Evolutionary conservation across 331 rosid species (phyloP), one percentile per base, ranked within the genome.

Genomic region (Phaseolus coccineus): DNA sequence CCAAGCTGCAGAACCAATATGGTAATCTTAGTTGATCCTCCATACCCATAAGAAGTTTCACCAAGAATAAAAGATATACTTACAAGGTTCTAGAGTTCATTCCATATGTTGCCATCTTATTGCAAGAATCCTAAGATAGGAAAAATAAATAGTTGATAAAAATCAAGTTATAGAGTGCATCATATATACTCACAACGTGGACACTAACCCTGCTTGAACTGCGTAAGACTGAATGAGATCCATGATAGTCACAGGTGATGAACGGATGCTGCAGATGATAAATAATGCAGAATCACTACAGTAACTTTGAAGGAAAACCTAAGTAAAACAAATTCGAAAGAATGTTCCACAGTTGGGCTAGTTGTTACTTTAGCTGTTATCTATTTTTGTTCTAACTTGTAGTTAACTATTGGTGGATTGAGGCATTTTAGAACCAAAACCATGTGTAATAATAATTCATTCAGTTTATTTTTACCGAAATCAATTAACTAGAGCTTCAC

Each of bases 201-300:
- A 82, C 16, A 79, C 92, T 57, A 74, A 94, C 97, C 97, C 78
- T 77, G 83, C 81, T 31, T 74, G 95, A 89, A 81, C 87, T 76
- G 74, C 40, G 52, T 72, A 79, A 44, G 9, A 71, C 59, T 76
- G 91, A 82, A 80, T 62, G 87, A 71, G 84, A 73, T 57, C 88
- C 97, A 76, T 33, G 91, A 65, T 73, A 79, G 76, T 89, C 87
- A 16, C 87, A 59, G 28, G 89, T 80, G 81, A 94, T 91, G 92
- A 94, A 94, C 67, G 97, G 94, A 83, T 94, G 97, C 97, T 94
- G 94, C 88, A 81, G 68, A 83, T 19, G 69, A 74, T 48, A 24
- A 69, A 74, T 44, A 30, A 47, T 81, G 62, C 42, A 77, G 75
- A 81, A 74, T 64, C 40, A 71, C 59, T 76, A 52, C 31, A 50